phyloP scores from a whole-genome alignment of 2,329 filamentous ascomycete genomes.

The Arthrinium puccinioides region DNA sequence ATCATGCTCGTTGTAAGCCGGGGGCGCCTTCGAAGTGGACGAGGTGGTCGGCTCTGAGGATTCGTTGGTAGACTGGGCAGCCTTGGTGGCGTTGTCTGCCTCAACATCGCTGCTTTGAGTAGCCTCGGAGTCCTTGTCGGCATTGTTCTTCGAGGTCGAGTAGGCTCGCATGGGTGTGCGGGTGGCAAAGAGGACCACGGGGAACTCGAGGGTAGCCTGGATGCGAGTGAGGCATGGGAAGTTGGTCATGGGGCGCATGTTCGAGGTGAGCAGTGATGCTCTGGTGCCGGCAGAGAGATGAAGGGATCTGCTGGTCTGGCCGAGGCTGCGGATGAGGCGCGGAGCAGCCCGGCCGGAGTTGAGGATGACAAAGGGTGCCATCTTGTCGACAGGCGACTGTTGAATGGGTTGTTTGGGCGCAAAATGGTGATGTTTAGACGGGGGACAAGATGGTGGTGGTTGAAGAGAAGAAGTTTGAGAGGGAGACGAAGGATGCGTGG shows the following conservation, averaged over 20 bases:
- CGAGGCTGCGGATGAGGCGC: too few species aligned
- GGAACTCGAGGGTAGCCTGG: not conserved
- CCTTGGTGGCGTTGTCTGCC: constrained; percentile 15
- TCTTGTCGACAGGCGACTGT: too few species aligned
- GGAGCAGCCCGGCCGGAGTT: too few species aligned
- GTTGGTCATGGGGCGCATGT: too few species aligned
- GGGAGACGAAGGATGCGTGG: not conserved
- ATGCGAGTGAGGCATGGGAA: too few species aligned
- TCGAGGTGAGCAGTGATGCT: too few species aligned
- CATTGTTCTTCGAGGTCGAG: not conserved
- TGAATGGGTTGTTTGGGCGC: too few species aligned
- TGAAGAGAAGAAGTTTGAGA: not conserved
- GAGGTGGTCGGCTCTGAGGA: constrained; percentile 5
- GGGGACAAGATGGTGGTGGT: not conserved
- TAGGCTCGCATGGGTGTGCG: constrained; percentile 13
- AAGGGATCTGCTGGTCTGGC: too few species aligned
- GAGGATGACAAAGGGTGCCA: too few species aligned
- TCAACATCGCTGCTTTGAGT: constrained; percentile 15
- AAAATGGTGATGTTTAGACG: too few species aligned
- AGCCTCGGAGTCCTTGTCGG: constrained; percentile 8
- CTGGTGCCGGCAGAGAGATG: too few species aligned
- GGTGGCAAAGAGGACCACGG: constrained; percentile 4
- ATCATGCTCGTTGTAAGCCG: constrained; percentile 13
- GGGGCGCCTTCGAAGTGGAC: constrained; percentile 15
- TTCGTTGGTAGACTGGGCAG: constrained; percentile 12